Evolutionary conservation across 495 filamentous ascomycete genomes (phyloP), one percentile per base, ranked within the genome.

Genomic region (Aspergillus cristatus): DNA sequence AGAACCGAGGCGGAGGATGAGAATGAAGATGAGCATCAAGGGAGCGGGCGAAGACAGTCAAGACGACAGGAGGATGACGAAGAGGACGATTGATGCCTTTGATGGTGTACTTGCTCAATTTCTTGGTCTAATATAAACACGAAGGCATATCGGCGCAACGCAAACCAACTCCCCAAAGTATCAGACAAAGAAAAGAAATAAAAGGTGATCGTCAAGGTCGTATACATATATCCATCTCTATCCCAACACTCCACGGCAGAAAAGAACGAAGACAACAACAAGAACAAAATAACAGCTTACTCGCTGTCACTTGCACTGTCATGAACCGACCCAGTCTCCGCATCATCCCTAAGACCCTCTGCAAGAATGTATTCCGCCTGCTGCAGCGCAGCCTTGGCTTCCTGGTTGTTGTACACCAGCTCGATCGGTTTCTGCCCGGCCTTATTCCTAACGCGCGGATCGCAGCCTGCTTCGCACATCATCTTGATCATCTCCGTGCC

Each of bases 391-490:
- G 69, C 67, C 50, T 75, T 71, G 34, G 97, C 71, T 24, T 72
- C 75, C 31, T 52, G 52, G 45, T 95, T 90, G 35, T 82, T 50
- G 39, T 49, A 66, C 31, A 67, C 63, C 13, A 68, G 37, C 14
- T 66, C 60, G 1, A 50, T 47, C 2, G 65, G 65, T 34, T 66
- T 68, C 36, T 67, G 66, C 8, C 55, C 54, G 37, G 67, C 62
- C 54, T 68, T 67, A 45, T 71, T 68, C 36, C 60, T 54, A 28
- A 68, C 63, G 4, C 67, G 62, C 17, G 84, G 81, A 62, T 90
- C 83, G 44, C 79, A 82, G 26, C 91, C 91, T 32, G 91, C 91
- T 55, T 98, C 91, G 37, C 94, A 73, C 74, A 97, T 80, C 75
- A 98, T 88, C 41, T 79, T 78, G 43, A 94, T 76, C 48, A 95